phyloP scores from a whole-genome alignment of 306 rosid genomes.

The Vicia faba region DNA sequence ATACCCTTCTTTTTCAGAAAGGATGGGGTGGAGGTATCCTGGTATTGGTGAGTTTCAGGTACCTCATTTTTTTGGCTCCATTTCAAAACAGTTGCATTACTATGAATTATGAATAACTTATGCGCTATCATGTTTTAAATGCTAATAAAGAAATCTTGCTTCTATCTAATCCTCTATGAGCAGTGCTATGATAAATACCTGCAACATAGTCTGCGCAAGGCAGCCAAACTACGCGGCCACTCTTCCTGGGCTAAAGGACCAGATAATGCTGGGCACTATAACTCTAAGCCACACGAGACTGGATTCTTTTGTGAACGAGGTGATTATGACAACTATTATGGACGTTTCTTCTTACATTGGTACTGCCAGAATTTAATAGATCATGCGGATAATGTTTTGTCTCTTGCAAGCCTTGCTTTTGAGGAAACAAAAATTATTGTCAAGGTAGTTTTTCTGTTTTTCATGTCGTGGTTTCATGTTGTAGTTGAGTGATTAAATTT shows the following conservation, averaged over 20 bases:
- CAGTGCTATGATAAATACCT: slow-evolving; percentile 95
- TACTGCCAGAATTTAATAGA: slow-evolving; percentile 77
- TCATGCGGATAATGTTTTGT: slow-evolving; percentile 90
- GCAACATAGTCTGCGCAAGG: slow-evolving; percentile 76
- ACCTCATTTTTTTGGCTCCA: slow-evolving; percentile 40
- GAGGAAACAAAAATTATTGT: slow-evolving; percentile 81
- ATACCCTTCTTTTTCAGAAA: slow-evolving; percentile 89
- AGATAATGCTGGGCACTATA: slow-evolving; percentile 90
- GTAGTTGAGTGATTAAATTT: slow-evolving; percentile 31
- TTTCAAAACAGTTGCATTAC: slow-evolving; percentile 33
- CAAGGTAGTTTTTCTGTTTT: slow-evolving; percentile 58
- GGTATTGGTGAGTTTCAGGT: slow-evolving; percentile 99
- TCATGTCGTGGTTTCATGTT: slow-evolving; percentile 26
- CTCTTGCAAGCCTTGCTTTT: slow-evolving; percentile 94
- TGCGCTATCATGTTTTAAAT: slow-evolving; percentile 3
- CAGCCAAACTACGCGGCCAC: slow-evolving; percentile 91
- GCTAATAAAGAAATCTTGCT: slow-evolving; percentile 27
- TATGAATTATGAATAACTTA: slow-evolving; percentile 3
- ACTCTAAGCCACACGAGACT: slow-evolving; percentile 91
- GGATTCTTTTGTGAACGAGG: slow-evolving; percentile 97
- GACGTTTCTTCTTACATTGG: slow-evolving; percentile 98
- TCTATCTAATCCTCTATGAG: slow-evolving; percentile 36
- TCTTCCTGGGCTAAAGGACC: slow-evolving; percentile 96
- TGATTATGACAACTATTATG: slow-evolving; percentile 96
- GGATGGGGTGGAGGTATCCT: slow-evolving; percentile 98